These are phyloP conservation scores for Aspergillus sp. DNA, from an alignment of 2,329 filamentous ascomycete species.

Conservation along the genomic window DNA sequence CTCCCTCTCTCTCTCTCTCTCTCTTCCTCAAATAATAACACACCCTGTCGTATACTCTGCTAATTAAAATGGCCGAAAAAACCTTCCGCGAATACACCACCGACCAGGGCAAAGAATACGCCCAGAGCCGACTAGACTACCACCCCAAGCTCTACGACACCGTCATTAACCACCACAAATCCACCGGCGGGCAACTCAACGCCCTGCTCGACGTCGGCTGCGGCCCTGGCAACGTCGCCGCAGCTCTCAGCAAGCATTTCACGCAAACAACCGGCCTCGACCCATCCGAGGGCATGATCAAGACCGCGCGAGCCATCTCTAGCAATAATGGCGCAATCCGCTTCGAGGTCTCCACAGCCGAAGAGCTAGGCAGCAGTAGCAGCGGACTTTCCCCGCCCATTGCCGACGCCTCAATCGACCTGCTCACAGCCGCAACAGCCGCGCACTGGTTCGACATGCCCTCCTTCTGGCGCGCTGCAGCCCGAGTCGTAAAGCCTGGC, in stretches of 20 bases:
- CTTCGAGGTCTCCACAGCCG: slow-evolving; percentile 48
- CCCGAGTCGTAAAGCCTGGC: slow-evolving; percentile 2
- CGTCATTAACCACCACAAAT: slow-evolving; percentile 49
- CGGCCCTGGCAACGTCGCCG: slow-evolving; percentile 54
- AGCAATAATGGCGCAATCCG: slow-evolving; percentile 32
- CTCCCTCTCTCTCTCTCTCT: no score
- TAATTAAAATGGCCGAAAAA: neutral
- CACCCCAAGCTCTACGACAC: slow-evolving; percentile 47
- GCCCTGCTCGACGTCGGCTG: slow-evolving; percentile 57
- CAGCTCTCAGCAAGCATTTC: slow-evolving; percentile 50
- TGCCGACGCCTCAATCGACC: neutral
- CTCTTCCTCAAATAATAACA: no score
- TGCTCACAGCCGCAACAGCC: neutral
- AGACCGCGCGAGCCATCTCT: slow-evolving; percentile 37
- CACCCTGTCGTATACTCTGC: no score
- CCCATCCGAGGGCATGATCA: slow-evolving; percentile 55
- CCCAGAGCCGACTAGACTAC: slow-evolving; percentile 52
- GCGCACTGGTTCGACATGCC: slow-evolving; percentile 16
- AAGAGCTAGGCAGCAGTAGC: slow-evolving; percentile 27
- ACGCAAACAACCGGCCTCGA: slow-evolving; percentile 51
- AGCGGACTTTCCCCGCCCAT: neutral
- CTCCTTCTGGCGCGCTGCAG: slow-evolving; percentile 1
- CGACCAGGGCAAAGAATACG: slow-evolving; percentile 30
- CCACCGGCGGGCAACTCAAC: slow-evolving; percentile 45
- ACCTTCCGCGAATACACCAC: slow-evolving; percentile 24